phyloP scores from a whole-genome alignment of 441 rosid genomes.

The Populus tomentosa region DNA sequence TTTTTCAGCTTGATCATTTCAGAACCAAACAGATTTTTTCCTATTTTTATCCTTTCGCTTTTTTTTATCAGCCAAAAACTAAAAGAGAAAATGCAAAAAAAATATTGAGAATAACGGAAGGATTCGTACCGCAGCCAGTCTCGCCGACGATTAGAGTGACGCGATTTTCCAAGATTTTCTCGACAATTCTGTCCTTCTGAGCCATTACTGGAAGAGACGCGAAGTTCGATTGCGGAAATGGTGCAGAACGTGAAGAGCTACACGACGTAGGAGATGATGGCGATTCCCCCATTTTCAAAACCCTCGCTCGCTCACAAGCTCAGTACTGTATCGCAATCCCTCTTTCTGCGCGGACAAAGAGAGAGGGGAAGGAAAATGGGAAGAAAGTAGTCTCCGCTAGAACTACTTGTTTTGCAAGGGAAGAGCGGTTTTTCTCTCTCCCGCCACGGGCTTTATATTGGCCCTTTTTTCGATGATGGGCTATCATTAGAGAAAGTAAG shows the following conservation, averaged over 20 bases:
- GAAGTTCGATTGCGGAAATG: conserved; percentile 43
- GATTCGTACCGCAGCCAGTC: conserved; percentile 76
- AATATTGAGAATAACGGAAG: neutral
- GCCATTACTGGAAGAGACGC: conserved; percentile 76
- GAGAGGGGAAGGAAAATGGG: neutral
- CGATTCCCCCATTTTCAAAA: conserved; percentile 35
- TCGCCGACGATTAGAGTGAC: conserved; percentile 96
- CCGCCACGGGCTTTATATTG: neutral
- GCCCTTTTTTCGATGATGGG: neutral
- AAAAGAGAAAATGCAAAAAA: neutral
- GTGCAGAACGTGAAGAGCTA: conserved; percentile 39
- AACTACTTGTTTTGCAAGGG: neutral
- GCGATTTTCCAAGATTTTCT: conserved; percentile 79
- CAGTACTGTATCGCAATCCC: neutral
- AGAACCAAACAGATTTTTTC: neutral
- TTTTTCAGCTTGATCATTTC: neutral
- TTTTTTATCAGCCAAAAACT: neutral
- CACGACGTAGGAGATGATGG: conserved; percentile 49
- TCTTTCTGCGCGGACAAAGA: too few relatives aligned
- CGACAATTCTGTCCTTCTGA: conserved; percentile 60
- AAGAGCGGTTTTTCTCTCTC: neutral
- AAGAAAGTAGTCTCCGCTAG: neutral
- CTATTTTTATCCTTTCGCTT: neutral
- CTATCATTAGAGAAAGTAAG: neutral
- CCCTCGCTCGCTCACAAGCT: conserved; percentile 6